Conservation (phyloP, 108 stramenopile species). For the Cyclostephanos tholiformis region DNA sequence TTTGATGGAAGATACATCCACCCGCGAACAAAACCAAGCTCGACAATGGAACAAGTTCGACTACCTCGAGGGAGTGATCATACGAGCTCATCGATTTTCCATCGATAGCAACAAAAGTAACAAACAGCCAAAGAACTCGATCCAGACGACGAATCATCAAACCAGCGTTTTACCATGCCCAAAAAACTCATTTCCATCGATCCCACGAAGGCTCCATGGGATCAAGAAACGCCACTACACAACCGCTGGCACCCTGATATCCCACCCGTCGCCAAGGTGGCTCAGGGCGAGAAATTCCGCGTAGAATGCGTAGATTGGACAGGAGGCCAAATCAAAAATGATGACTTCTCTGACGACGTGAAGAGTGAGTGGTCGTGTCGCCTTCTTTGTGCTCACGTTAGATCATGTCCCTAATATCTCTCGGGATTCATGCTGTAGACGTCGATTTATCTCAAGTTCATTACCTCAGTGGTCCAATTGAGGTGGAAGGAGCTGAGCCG, state of each 20-base stretch:
- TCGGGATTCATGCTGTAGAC: background rate
- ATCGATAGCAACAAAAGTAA: too few species aligned
- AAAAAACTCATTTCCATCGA: conserved; percentile 64
- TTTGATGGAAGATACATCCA: too few species aligned
- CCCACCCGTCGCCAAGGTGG: conserved; percentile 63
- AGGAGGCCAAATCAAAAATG: conserved; percentile 69
- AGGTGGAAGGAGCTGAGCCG: conserved; percentile 54
- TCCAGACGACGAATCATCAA: too few species aligned
- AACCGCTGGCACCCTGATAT: conserved; percentile 78
- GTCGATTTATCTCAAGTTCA: conserved; percentile 75
- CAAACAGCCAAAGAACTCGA: too few species aligned
- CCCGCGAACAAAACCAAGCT: too few species aligned
- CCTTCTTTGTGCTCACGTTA: too few species aligned
- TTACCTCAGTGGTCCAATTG: conserved; percentile 66
- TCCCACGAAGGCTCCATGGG: conserved; percentile 61
- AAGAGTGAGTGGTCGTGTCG: conserved; percentile 28
- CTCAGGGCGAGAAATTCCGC: conserved; percentile 62
- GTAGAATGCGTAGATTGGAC: conserved; percentile 78
- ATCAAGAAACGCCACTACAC: conserved; percentile 67
- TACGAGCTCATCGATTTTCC: too few species aligned
- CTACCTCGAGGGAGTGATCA: too few species aligned
- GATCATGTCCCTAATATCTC: too few species aligned
- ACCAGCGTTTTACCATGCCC: conserved; percentile 30
- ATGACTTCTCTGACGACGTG: conserved; percentile 66
- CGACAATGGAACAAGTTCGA: too few species aligned